Evolutionary conservation across 371 early-diverging fungal species (phyloP), one percentile per base, ranked within the genome.

Genomic region (Funneliformis caledonium): DNA sequence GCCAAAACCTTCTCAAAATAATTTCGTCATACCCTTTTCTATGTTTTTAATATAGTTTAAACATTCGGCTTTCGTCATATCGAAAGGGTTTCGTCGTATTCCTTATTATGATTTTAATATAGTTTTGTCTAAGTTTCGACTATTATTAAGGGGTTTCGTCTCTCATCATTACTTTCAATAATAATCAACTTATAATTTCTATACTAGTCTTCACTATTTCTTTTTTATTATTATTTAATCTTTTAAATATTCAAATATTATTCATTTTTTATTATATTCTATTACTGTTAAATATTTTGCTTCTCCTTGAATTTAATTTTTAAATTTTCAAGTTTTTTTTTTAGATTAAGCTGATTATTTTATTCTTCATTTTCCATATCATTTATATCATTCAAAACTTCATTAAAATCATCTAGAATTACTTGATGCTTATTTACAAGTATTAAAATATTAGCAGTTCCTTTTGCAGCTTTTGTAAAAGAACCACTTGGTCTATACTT

Each of bases 391-490:
- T 26, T 26, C 1, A 33, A 1, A 62, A 33, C 1, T 7, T 62
- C 64, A 19, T 9, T 6, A 5, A 48, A 48, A 48, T 48, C 5
- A 48, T 8, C 48, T 48, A 12, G 8, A 9, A 48, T 48, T 48
- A 9, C 1, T 48, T 48, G 8, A 48, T 4, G 8, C 0, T 48
- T 48, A 48, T 48, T 48, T 12, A 48, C 11, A 9, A 48, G 11
- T 1, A 9, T 48, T 16, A n/a, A 26, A 22, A 67, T 67, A 2
- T 65, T 67, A 37, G 16, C 7, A 12, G 37, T 67, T 37, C 37
- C 67, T 67, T 67, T 37, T 67, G 67, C 42, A 33, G 14, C 37
- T 67, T 67, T 72, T 22, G 50, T 72, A 22, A 72, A 72, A 16
- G 4, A 47, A 31, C 6, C 50, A 72, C 52, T 72, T n/a, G 50